Evolutionary conservation across 768 basidiomycete species (phyloP).

Genomic region (Mycena polygramma): DNA sequence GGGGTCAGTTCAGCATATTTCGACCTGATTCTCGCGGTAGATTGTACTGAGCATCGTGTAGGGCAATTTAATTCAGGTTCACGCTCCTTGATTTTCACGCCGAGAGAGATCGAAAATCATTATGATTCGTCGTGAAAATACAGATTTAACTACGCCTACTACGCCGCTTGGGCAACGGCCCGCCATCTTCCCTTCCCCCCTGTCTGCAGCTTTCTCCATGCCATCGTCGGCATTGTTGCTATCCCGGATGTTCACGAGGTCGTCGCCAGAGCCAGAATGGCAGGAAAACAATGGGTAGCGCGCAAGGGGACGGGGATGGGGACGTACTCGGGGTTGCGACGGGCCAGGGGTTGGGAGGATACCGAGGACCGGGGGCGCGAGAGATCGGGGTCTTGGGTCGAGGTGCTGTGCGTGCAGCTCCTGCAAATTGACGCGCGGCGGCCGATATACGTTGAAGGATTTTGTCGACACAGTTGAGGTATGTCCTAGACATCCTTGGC

Average conservation of each 20-base stretch:
- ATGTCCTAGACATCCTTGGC: too few species aligned
- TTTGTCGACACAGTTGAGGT: neutral
- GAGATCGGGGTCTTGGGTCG: neutral
- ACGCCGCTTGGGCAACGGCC: neutral
- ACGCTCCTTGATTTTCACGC: neutral
- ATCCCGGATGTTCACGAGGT: too few species aligned
- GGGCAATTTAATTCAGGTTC: neutral
- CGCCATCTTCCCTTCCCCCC: neutral
- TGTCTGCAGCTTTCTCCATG: neutral
- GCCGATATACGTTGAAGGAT: neutral
- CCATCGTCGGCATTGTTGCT: neutral
- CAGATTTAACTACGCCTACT: neutral
- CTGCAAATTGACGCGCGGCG: neutral
- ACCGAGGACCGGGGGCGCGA: neutral
- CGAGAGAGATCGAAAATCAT: neutral
- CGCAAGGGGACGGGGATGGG: neutral
- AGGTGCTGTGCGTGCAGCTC: neutral
- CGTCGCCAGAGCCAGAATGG: too few species aligned
- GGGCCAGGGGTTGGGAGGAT: neutral
- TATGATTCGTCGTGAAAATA: neutral
- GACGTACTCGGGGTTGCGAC: too few species aligned
- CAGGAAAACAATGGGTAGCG: too few species aligned
- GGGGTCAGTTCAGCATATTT: constrained; percentile 3
- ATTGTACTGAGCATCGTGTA: neutral
- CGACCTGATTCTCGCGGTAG: constrained; percentile 3